phyloP scores from a whole-genome alignment of 306 rosid species.

The Abrus pulchellus region DNA sequence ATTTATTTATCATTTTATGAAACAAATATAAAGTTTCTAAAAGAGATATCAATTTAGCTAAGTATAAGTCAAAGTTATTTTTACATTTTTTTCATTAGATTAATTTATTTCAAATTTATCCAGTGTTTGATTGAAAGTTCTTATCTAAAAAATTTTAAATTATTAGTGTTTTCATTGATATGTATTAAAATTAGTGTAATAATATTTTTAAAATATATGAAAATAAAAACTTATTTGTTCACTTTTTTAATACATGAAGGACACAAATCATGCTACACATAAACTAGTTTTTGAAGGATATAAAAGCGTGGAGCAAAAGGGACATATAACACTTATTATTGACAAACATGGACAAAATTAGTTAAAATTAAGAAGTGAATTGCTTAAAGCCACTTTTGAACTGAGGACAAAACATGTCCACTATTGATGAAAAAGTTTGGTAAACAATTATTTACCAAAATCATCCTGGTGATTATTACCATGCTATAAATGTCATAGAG shows the following conservation, averaged over 20 bases:
- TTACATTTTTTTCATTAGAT: too few relatives aligned
- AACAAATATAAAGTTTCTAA: not conserved
- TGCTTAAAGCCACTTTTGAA: constrained; percentile 44
- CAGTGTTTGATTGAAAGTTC: not conserved
- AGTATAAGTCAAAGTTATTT: too few relatives aligned
- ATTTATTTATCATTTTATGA: not conserved
- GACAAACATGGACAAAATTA: not conserved
- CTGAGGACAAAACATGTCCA: constrained; percentile 42
- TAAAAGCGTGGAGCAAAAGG: not conserved
- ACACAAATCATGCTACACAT: not conserved
- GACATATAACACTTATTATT: constrained; percentile 2
- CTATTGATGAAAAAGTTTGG: not conserved
- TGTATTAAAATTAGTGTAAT: not conserved
- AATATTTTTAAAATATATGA: not conserved
- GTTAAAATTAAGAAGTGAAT: not conserved
- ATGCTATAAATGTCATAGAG: constrained; percentile 11
- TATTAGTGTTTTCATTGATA: not conserved
- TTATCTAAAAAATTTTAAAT: not conserved
- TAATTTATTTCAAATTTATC: too few relatives aligned
- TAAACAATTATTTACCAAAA: not conserved
- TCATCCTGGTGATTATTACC: constrained; percentile 40
- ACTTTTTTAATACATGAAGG: not conserved
- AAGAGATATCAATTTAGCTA: not conserved
- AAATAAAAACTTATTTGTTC: not conserved
- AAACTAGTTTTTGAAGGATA: not conserved